A percentile compares a stretch with the other conserved stretches of the same genome.
phyloP scores from a whole-genome alignment of 148 eudicot species.

The Rhododendron williamsianum region DNA sequence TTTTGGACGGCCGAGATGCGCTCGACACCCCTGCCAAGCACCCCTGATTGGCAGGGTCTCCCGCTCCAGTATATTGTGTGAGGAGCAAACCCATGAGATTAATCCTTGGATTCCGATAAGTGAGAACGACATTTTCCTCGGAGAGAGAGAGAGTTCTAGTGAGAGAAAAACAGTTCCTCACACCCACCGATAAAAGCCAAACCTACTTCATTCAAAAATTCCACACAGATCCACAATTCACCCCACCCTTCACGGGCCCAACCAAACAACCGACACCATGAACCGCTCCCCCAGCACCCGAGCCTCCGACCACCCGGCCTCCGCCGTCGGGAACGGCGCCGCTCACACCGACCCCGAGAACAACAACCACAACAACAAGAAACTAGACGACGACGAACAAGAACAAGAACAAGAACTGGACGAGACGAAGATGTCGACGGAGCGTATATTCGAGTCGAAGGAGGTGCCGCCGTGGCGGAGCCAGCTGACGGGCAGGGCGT shows the following conservation, averaged over 20 bases:
- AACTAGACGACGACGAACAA: not conserved
- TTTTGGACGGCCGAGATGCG: too few species aligned
- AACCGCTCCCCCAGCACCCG: not conserved
- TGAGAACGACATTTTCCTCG: not conserved
- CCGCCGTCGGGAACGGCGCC: not conserved
- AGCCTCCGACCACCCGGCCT: not conserved
- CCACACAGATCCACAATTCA: not conserved
- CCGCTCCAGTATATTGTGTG: too few species aligned
- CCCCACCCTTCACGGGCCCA: not conserved
- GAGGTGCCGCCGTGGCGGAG: slow-evolving; percentile 55
- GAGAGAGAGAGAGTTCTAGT: not conserved
- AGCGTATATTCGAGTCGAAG: slow-evolving; percentile 36
- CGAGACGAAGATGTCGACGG: slow-evolving; percentile 18
- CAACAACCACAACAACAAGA: not conserved
- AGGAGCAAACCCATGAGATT: too few species aligned
- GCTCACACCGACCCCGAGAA: not conserved
- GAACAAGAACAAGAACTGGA: not conserved
- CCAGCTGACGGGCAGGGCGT: slow-evolving; percentile 49
- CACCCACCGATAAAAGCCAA: not conserved
- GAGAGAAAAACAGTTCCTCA: not conserved
- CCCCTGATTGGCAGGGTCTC: too few species aligned
- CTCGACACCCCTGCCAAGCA: too few species aligned
- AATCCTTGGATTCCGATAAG: not conserved
- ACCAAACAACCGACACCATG: not conserved
- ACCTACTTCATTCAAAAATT: not conserved